Evolutionary conservation across 2,329 filamentous ascomycete species (phyloP).

Genomic region (Arthroderma sp.): DNA sequence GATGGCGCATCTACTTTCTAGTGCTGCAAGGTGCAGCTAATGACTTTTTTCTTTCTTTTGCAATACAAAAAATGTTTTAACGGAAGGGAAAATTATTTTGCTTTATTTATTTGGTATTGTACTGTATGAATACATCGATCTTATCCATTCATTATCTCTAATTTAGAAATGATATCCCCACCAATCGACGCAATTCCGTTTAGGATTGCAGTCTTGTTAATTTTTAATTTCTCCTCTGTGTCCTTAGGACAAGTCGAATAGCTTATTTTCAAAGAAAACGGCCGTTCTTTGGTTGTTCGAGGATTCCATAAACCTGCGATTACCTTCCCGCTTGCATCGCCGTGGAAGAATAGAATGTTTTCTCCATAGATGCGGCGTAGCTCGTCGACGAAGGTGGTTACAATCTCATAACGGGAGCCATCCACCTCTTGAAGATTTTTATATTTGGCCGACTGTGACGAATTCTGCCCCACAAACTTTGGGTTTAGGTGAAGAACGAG

Average conservation of each 20-base stretch:
- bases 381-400: constrained; percentile 52
- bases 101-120: too few species aligned
- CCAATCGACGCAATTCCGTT: constrained; percentile 39
- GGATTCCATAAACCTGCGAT: constrained; percentile 58
- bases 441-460: constrained; percentile 34
- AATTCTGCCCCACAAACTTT: constrained; percentile 34
- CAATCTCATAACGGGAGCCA: constrained; percentile 46
- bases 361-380: constrained; percentile 54
- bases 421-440: constrained; percentile 60
- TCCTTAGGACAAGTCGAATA: constrained; percentile 21
- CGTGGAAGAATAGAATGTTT: constrained; percentile 67
- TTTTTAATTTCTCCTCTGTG: constrained; percentile 10
- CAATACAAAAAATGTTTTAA: background rate
- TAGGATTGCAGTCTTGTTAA: constrained; percentile 29
- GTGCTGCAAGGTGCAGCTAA: too few species aligned
- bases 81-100: background rate
- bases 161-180: constrained; percentile 52
- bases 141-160: constrained; percentile 38
- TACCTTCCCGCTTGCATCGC: constrained; percentile 42
- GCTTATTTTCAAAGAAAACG: constrained; percentile 24
- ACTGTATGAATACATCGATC: too few species aligned
- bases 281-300: constrained; percentile 18
- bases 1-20: too few species aligned
- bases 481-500: constrained; percentile 62
- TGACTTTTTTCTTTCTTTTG: background rate